A percentile compares a stretch with the other conserved stretches of the same genome.
Conservation (phyloP, 225 moss, liverwort and hornwort genomes). For the Asterella californica region DNA sequence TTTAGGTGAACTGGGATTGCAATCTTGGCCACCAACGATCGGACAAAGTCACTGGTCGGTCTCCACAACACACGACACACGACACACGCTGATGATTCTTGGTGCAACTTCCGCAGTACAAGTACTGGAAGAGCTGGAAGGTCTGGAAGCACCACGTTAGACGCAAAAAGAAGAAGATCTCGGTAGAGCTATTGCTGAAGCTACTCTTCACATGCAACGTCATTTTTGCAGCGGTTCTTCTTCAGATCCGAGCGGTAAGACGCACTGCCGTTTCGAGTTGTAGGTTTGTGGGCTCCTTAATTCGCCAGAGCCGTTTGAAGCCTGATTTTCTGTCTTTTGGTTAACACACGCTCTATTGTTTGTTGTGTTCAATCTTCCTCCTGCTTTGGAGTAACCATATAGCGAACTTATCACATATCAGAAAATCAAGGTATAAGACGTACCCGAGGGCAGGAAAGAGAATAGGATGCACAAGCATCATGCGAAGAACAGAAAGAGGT, state of each 20-base stretch:
- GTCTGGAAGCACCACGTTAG: constrained; percentile 76
- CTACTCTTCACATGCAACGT: constrained; percentile 52
- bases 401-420: too few species aligned
- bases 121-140: constrained; percentile 79
- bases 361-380: neutral
- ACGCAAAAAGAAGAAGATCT: constrained; percentile 46
- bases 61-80: neutral
- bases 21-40: neutral
- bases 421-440: too few species aligned
- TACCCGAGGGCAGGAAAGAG: too few species aligned
- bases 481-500: too few species aligned
- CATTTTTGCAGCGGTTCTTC: constrained; percentile 52
- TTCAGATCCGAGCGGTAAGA: constrained; percentile 63
- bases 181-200: constrained; percentile 30
- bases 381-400: neutral
- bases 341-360: neutral
- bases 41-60: neutral
- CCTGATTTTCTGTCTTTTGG: neutral
- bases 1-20: neutral
- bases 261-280: neutral
- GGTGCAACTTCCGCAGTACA: constrained; percentile 46
- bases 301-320: neutral
- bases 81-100: neutral
- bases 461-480: too few species aligned
- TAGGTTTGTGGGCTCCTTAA: neutral